Conservation (phyloP, 164 flowering plant species). For the Vitis vinifera region DNA sequence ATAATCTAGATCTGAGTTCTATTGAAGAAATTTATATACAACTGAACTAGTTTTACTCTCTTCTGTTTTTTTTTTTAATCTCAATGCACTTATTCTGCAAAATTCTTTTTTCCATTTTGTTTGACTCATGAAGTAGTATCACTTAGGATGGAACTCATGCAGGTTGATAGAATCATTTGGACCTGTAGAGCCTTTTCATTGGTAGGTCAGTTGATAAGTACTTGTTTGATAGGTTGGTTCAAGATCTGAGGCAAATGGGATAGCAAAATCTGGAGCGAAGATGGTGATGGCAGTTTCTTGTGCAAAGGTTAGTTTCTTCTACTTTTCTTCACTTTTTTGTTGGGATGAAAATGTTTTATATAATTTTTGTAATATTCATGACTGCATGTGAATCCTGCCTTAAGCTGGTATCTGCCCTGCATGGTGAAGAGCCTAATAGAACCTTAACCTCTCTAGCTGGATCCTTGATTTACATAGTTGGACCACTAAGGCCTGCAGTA, state of each 20-base stretch:
- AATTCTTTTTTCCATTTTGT: too few species aligned
- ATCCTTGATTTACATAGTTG: background rate
- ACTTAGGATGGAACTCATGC: too few species aligned
- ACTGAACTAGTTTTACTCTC: too few species aligned
- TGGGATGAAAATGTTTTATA: background rate
- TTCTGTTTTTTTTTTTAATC: too few species aligned
- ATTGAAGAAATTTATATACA: too few species aligned
- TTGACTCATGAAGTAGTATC: too few species aligned
- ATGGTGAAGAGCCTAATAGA: background rate
- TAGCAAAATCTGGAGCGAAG: constrained; percentile 98
- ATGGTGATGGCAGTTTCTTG: constrained; percentile 99
- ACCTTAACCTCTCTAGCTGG: background rate
- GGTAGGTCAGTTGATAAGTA: too few species aligned
- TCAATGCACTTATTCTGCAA: too few species aligned
- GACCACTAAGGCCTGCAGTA: background rate
- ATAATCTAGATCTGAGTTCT: too few species aligned
- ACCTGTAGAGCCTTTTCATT: constrained; percentile 4
- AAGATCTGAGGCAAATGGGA: constrained; percentile 93
- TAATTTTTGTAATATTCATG: background rate
- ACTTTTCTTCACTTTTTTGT: background rate
- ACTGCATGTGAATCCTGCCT: background rate
- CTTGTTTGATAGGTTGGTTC: constrained; percentile 80
- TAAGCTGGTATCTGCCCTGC: background rate
- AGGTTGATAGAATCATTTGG: background rate
- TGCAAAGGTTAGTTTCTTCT: constrained; percentile 67